A percentile compares a stretch with the other conserved stretches of the same genome.
phyloP scores from a whole-genome alignment of 495 filamentous ascomycete species.

The Penicillium flavigenum region DNA sequence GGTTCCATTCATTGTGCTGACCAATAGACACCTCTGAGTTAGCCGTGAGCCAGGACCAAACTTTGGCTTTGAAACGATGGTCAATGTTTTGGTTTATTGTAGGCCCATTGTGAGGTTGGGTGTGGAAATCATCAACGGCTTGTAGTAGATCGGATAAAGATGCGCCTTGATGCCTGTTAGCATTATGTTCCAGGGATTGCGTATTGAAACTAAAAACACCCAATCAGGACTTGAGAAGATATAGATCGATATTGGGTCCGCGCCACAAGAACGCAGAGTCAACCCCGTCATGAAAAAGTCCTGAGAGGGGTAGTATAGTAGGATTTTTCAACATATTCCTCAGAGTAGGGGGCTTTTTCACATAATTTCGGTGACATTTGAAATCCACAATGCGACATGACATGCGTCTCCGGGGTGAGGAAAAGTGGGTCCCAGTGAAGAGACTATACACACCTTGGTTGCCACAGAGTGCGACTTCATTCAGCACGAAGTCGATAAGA shows the following conservation, averaged over 20 bases:
- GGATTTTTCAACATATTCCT: neutral
- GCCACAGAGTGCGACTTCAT: slow-evolving; percentile 69
- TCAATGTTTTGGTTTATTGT: slow-evolving; percentile 40
- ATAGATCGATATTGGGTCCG: neutral
- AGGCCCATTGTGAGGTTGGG: slow-evolving; percentile 20
- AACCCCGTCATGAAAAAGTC: neutral
- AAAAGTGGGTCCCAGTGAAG: slow-evolving; percentile 27
- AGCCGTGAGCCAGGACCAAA: slow-evolving; percentile 56
- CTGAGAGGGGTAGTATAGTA: neutral
- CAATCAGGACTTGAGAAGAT: slow-evolving; percentile 1
- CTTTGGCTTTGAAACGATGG: slow-evolving; percentile 49
- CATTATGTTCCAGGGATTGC: neutral
- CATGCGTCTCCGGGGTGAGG: slow-evolving; percentile 16
- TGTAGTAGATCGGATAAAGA: slow-evolving; percentile 39
- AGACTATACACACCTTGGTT: slow-evolving; percentile 61
- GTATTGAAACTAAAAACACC: neutral
- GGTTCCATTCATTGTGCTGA: slow-evolving; percentile 39
- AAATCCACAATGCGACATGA: slow-evolving; percentile 8
- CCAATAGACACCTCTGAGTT: slow-evolving; percentile 55
- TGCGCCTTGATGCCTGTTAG: slow-evolving; percentile 38
- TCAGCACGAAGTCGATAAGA: slow-evolving; percentile 67
- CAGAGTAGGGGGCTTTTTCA: neutral
- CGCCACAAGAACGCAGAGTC: neutral
- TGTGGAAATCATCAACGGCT: slow-evolving; percentile 44
- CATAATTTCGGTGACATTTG: neutral